Conservation (phyloP, 2,329 filamentous ascomycete species). For the Sporothrix variecibatus region DNA sequence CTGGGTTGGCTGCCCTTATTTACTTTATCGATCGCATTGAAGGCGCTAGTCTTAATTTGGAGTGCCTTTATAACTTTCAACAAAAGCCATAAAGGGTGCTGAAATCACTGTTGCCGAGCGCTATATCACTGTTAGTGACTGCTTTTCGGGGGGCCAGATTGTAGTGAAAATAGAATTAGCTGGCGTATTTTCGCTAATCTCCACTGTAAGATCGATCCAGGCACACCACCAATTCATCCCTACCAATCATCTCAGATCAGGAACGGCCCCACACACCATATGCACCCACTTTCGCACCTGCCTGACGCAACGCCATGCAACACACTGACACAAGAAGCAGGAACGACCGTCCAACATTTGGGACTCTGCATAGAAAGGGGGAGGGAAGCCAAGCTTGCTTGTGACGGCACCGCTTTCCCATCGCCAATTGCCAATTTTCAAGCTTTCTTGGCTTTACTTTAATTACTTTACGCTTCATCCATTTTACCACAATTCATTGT, state of each 20-base stretch:
- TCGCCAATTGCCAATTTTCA: neutral
- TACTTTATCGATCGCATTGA: no score
- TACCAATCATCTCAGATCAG: neutral
- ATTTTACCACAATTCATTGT: neutral
- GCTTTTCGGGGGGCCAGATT: no score
- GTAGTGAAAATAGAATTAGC: no score
- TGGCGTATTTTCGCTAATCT: no score
- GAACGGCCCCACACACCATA: neutral
- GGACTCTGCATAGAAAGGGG: neutral
- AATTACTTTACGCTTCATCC: neutral
- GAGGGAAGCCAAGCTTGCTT: neutral
- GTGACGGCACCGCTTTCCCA: neutral
- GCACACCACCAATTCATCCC: neutral
- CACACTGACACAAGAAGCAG: conserved; percentile 1
- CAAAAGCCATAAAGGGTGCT: no score
- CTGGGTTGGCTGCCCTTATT: no score
- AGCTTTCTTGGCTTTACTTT: neutral
- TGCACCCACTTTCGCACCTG: neutral
- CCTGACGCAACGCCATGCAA: neutral
- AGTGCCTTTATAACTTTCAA: no score
- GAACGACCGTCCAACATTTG: neutral
- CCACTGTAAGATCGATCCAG: no score
- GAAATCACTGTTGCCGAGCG: no score
- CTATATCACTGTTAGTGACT: no score
- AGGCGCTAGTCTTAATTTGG: no score